Evolutionary conservation across 805 yeast species (phyloP).

Genomic region (Ascoidea rubescens): DNA sequence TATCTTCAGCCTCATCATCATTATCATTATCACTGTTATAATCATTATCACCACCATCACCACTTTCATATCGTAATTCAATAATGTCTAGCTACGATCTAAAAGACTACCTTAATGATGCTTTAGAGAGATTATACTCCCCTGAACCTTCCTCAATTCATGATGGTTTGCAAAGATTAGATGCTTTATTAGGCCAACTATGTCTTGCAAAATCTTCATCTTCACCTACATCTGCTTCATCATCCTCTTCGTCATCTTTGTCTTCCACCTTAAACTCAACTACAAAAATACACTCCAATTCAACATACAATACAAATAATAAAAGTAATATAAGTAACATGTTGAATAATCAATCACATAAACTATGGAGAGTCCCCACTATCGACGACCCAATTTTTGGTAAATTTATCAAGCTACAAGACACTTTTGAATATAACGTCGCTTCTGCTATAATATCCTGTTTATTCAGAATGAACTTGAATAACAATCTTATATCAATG

Average conservation of each 20-base stretch:
- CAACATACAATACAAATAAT: constrained; percentile 1
- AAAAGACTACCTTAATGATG: constrained; percentile 11
- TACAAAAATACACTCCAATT: background rate
- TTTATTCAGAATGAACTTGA: constrained; percentile 13
- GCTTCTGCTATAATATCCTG: constrained; percentile 21
- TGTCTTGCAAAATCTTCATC: constrained; percentile 7
- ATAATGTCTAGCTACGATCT: constrained; percentile 7
- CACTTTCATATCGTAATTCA: no score
- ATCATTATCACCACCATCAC: no score
- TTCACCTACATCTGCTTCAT: background rate
- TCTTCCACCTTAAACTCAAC: background rate
- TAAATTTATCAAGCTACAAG: constrained; percentile 33
- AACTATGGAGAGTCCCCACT: constrained; percentile 17
- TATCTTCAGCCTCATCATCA: no score
- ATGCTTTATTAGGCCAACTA: constrained; percentile 12
- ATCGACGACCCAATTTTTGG: constrained; percentile 18
- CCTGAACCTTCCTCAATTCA: constrained; percentile 10
- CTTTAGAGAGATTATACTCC: constrained; percentile 10
- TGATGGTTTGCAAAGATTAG: constrained; percentile 14
- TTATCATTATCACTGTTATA: no score
- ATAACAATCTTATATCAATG: constrained; percentile 6
- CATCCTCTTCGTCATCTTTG: constrained; percentile 1
- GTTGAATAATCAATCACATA: background rate
- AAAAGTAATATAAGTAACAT: constrained; percentile 6
- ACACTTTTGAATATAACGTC: constrained; percentile 37